Evolutionary conservation across 2,329 filamentous ascomycete genomes (phyloP).

Genomic region (Aspergillus quadrilineatus): DNA sequence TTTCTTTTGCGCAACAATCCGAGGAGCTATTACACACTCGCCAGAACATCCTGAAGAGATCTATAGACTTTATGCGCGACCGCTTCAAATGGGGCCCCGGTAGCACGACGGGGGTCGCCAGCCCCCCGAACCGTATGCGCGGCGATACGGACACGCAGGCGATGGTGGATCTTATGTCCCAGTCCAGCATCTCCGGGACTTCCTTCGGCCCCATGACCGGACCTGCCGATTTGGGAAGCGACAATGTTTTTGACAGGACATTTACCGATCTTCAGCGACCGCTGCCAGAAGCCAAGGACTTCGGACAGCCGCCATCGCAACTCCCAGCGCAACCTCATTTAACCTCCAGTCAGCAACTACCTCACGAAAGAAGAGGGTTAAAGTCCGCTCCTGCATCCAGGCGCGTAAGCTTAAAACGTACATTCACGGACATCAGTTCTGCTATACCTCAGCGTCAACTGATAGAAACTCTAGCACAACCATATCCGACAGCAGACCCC

Average conservation of each 20-base stretch:
- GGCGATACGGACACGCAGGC: constrained; percentile 85
- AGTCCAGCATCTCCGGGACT: constrained; percentile 71
- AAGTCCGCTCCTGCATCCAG: constrained; percentile 54
- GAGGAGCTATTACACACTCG: constrained; percentile 88
- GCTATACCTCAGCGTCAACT: constrained; percentile 77
- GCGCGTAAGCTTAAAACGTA: constrained; percentile 74
- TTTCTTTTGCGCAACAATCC: constrained; percentile 94
- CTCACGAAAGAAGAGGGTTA: constrained; percentile 32
- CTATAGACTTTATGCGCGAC: constrained; percentile 95
- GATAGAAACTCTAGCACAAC: constrained; percentile 79
- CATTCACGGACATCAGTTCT: constrained; percentile 78
- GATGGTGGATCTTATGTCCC: constrained; percentile 84
- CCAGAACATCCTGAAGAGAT: constrained; percentile 88
- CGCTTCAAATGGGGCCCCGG: constrained; percentile 77
- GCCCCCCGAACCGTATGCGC: constrained; percentile 75
- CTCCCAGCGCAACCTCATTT: constrained; percentile 27
- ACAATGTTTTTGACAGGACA: constrained; percentile 81
- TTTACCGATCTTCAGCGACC: constrained; percentile 55
- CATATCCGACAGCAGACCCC: constrained; percentile 63
- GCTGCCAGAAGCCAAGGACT: constrained; percentile 22
- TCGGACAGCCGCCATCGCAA: constrained; percentile 22
- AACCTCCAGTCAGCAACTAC: constrained; percentile 30
- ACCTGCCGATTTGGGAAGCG: constrained; percentile 68
- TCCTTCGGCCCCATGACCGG: constrained; percentile 71
- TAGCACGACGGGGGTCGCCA: constrained; percentile 73